A percentile compares a stretch with the other conserved stretches of the same genome.
phyloP scores from a whole-genome alignment of 768 basidiomycete genomes.

The Boletellus ananas region DNA sequence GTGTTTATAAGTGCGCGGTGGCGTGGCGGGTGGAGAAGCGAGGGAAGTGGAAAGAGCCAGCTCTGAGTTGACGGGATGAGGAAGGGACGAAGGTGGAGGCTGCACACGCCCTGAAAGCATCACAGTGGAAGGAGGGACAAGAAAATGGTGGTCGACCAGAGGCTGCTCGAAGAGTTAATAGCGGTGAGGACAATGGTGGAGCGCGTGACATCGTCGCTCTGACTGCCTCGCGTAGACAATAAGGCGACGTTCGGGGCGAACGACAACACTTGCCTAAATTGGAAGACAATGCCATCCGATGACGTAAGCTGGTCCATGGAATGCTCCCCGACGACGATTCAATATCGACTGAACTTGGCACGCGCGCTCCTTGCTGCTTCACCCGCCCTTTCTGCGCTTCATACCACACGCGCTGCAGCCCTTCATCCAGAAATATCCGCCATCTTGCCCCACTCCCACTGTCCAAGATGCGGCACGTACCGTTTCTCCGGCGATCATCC shows the following conservation, averaged over 20 bases:
- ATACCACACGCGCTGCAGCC: constrained; percentile 40
- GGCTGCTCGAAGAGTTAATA: constrained; percentile 6
- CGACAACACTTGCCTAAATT: constrained; percentile 24
- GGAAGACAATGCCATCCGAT: constrained; percentile 19
- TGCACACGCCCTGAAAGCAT: constrained; percentile 22
- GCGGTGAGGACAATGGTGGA: constrained; percentile 6
- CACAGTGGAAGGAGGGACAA: constrained; percentile 18
- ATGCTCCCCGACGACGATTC: constrained; percentile 23
- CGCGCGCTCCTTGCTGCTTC: constrained; percentile 48
- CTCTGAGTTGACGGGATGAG: constrained; percentile 20
- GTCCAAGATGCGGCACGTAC: constrained; percentile 52
- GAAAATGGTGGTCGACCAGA: background rate
- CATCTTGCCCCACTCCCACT: constrained; percentile 32
- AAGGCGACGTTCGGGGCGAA: constrained; percentile 11
- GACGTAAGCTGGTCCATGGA: background rate
- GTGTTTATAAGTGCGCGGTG: constrained; percentile 31
- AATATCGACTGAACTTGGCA: constrained; percentile 48
- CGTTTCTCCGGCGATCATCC: constrained; percentile 40
- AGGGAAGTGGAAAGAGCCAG: constrained; percentile 23
- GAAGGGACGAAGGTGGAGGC: constrained; percentile 12
- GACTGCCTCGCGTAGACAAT: constrained; percentile 13
- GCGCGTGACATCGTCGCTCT: constrained; percentile 5
- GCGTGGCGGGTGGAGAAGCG: constrained; percentile 30
- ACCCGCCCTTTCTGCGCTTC: constrained; percentile 59
- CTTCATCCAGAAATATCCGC: constrained; percentile 27